Conservation (phyloP, 1,284 basidiomycete species). For the Ustilago curta region DNA sequence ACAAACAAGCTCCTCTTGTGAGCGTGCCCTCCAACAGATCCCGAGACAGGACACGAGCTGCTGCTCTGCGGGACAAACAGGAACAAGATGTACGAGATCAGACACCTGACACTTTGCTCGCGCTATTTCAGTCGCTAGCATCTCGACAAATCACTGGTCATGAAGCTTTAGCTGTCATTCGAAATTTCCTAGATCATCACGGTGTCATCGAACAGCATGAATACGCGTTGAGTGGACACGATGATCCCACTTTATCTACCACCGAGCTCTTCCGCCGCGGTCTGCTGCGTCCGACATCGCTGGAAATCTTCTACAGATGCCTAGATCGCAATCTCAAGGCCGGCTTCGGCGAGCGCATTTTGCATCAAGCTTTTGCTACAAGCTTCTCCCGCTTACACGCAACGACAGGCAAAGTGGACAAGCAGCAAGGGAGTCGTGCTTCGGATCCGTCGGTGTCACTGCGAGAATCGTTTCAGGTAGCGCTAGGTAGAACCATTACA, state of each 20-base stretch:
- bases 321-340: slow-evolving; percentile 58
- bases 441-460: slow-evolving; percentile 1
- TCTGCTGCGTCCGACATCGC: slow-evolving; percentile 33
- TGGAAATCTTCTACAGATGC: slow-evolving; percentile 56
- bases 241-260: slow-evolving; percentile 26
- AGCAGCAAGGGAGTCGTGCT: not conserved
- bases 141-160: slow-evolving; percentile 39
- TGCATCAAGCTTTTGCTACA: slow-evolving; percentile 30
- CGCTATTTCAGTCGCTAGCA: slow-evolving; percentile 39
- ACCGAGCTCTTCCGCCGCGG: slow-evolving; percentile 31
- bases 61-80: slow-evolving; percentile 27
- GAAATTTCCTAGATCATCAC: slow-evolving; percentile 40
- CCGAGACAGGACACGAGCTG: slow-evolving; percentile 15
- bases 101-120: slow-evolving; percentile 23
- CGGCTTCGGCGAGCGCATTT: slow-evolving; percentile 44
- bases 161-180: slow-evolving; percentile 36
- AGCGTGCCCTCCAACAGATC: slow-evolving; percentile 25
- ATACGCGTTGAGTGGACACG: slow-evolving; percentile 23
- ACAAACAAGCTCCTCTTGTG: slow-evolving; percentile 37
- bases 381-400: no score
- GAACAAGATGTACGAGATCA: slow-evolving; percentile 26
- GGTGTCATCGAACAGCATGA: slow-evolving; percentile 48
- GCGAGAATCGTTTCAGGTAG: slow-evolving; percentile 40
- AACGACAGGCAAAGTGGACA: not conserved
- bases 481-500: slow-evolving; percentile 42